phyloP scores from a whole-genome alignment of 2,329 filamentous ascomycete genomes.

The Alternaria sp. region DNA sequence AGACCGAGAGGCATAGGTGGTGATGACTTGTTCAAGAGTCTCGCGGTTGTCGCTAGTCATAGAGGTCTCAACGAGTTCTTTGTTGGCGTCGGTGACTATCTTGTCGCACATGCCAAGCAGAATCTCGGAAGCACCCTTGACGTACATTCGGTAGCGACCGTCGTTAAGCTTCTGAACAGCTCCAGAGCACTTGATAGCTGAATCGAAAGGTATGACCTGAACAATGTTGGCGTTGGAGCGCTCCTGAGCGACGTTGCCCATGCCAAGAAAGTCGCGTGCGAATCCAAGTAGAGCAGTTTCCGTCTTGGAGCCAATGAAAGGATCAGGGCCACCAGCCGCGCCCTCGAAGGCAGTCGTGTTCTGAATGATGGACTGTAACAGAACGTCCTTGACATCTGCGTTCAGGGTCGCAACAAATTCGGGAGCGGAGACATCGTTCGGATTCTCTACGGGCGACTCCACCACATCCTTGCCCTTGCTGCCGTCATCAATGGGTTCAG shows the following conservation, averaged over 20 bases:
- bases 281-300: conserved; percentile 77
- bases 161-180: conserved; percentile 64
- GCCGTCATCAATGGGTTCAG: conserved; percentile 31
- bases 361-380: conserved; percentile 62
- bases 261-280: conserved; percentile 68
- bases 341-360: conserved; percentile 53
- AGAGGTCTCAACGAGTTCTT: conserved; percentile 59
- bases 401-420: conserved; percentile 63
- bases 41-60: conserved; percentile 65
- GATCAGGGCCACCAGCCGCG: conserved; percentile 49
- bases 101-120: conserved; percentile 55
- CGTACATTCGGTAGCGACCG: conserved; percentile 63
- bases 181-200: conserved; percentile 72
- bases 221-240: conserved; percentile 66
- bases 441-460: conserved; percentile 45
- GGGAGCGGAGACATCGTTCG: conserved; percentile 57
- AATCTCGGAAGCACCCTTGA: conserved; percentile 61
- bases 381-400: conserved; percentile 60
- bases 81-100: conserved; percentile 66
- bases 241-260: conserved; percentile 66
- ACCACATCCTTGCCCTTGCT: conserved; percentile 40
- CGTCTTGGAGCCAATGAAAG: conserved; percentile 78
- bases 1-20: conserved; percentile 78
- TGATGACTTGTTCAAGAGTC: conserved; percentile 70
- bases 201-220: conserved; percentile 67